Evolutionary conservation across 768 basidiomycete genomes (phyloP).

Genomic region (Boletus rubescentipes): DNA sequence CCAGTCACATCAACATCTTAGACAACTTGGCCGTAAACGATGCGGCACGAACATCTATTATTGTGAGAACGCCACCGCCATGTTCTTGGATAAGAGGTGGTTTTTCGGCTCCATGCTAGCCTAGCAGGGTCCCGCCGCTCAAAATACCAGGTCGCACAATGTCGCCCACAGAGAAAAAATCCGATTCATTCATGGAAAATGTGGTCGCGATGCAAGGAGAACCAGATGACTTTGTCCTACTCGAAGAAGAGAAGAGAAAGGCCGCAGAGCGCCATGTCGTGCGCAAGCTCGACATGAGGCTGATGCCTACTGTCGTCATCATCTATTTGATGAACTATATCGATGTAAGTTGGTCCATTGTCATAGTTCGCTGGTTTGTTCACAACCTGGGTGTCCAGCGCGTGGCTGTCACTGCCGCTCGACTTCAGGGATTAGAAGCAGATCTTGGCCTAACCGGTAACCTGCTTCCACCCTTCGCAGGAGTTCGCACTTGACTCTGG

Average conservation of each 20-base stretch:
- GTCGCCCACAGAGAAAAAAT: conserved; percentile 10
- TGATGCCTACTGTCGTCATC: conserved; percentile 28
- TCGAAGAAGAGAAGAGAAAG: conserved; percentile 10
- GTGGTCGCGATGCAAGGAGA: background rate
- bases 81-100: background rate
- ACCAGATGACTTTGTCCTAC: conserved; percentile 11
- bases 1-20: no score
- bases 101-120: background rate
- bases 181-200: conserved; percentile 7
- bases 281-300: conserved; percentile 29
- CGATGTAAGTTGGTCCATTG: conserved; percentile 12
- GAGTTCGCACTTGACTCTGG: background rate
- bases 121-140: no score
- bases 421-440: conserved; percentile 38
- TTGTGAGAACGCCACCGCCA: background rate
- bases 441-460: conserved; percentile 38
- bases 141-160: background rate
- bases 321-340: conserved; percentile 30
- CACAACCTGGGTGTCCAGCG: conserved; percentile 27
- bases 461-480: background rate
- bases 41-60: background rate
- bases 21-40: no score
- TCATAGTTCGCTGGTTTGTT: background rate
- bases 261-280: conserved; percentile 25
- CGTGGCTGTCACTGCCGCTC: conserved; percentile 37